phyloP scores from a whole-genome alignment of 2,329 filamentous ascomycete species.

The Lomentospora prolificans region DNA sequence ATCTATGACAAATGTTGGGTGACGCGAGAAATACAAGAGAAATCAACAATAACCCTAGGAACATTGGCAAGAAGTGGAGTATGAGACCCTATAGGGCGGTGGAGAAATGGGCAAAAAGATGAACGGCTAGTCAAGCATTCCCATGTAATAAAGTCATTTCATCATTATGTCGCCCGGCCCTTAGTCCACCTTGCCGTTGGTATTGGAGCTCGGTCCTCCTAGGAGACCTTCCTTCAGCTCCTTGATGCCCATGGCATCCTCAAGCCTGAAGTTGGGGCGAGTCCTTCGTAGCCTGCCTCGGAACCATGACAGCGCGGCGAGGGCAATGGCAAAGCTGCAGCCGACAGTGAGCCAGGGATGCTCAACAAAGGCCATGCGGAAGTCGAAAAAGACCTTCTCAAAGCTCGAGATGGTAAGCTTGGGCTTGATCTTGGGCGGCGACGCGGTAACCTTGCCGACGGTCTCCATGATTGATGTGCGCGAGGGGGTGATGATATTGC shows the following conservation, averaged over 20 bases:
- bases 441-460: conserved; percentile 58
- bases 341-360: conserved; percentile 50
- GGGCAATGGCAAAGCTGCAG: conserved; percentile 45
- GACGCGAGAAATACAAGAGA: not conserved
- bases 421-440: conserved; percentile 60
- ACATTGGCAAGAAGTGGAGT: not conserved
- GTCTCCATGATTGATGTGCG: conserved; percentile 89
- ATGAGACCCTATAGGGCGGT: not conserved
- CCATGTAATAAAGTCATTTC: conserved; percentile 6
- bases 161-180: not conserved
- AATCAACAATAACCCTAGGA: not conserved
- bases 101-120: conserved; percentile 1
- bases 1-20: conserved; percentile 1
- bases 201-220: conserved; percentile 36
- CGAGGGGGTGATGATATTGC: conserved; percentile 80
- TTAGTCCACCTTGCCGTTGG: conserved; percentile 42
- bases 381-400: conserved; percentile 61
- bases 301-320: conserved; percentile 43
- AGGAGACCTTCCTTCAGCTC: conserved; percentile 57
- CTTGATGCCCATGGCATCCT: conserved; percentile 40
- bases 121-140: not conserved
- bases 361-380: conserved; percentile 46
- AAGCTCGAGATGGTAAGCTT: conserved; percentile 69
- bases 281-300: conserved; percentile 43
- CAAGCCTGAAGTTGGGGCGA: conserved; percentile 51